A percentile compares a stretch with the other conserved stretches of the same genome.
These are phyloP conservation scores for Flaveria ramosissima DNA, from an alignment of 129 eudicot species.

Conservation along the genomic window DNA sequence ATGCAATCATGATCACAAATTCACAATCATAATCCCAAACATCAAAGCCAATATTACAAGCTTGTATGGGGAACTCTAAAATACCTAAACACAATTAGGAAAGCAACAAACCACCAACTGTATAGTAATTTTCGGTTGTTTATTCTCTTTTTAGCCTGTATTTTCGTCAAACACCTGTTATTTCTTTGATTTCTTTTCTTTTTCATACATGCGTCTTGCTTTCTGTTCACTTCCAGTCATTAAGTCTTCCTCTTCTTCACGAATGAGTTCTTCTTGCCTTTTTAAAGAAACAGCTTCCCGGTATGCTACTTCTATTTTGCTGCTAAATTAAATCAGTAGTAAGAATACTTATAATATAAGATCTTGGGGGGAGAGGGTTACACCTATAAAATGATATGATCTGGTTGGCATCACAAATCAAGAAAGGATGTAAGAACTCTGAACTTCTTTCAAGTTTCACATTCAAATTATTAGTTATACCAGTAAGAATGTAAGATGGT, in stretches of 20 bases:
- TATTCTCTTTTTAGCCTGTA: constrained; percentile 22
- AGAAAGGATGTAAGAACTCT: too few species aligned
- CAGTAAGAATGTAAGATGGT: not conserved
- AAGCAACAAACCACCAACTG: too few species aligned
- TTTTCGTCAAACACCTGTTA: constrained; percentile 42
- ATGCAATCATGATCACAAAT: too few species aligned
- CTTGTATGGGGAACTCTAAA: too few species aligned
- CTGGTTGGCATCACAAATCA: too few species aligned
- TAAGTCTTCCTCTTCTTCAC: constrained; percentile 55
- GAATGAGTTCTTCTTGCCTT: constrained; percentile 96
- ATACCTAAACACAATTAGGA: too few species aligned
- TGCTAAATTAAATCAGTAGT: constrained; percentile 36
- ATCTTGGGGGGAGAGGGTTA: too few species aligned
- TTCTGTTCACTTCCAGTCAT: constrained; percentile 75
- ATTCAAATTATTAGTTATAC: not conserved
- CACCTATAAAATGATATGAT: too few species aligned
- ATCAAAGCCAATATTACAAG: too few species aligned
- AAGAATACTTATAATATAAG: not conserved
- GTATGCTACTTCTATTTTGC: constrained; percentile 90
- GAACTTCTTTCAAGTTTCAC: not conserved
- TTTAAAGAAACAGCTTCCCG: constrained; percentile 88
- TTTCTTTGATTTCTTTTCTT: constrained; percentile 68
- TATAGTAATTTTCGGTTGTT: too few species aligned
- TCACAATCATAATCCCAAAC: too few species aligned
- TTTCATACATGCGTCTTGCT: constrained; percentile 62